Conservation (phyloP, 2,329 filamentous ascomycete species). For the Fusarium albosuccineum region DNA sequence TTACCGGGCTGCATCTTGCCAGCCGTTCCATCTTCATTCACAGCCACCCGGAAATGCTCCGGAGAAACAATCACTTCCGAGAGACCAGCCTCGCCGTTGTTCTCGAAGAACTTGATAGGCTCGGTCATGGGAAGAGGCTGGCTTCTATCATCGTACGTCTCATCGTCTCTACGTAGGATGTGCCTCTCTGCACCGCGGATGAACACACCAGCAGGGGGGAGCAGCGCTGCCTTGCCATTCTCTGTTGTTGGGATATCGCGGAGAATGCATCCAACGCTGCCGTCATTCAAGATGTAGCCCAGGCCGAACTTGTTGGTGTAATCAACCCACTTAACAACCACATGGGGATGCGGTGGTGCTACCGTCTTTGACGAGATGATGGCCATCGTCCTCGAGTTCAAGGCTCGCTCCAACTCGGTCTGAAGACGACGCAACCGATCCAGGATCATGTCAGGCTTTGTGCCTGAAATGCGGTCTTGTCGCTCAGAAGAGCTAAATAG, state of each 20-base stretch:
- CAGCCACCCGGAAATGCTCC: constrained; percentile 68
- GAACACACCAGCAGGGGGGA: constrained; percentile 79
- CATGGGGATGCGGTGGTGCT: constrained; percentile 69
- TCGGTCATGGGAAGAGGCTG: constrained; percentile 75
- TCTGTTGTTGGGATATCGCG: constrained; percentile 67
- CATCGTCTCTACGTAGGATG: constrained; percentile 71
- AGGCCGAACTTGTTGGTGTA: constrained; percentile 90
- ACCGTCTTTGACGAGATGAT: constrained; percentile 68
- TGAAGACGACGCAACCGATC: constrained; percentile 69
- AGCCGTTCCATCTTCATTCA: constrained; percentile 70
- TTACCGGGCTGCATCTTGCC: constrained; percentile 73
- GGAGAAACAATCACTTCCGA: constrained; percentile 74
- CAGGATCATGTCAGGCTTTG: constrained; percentile 70
- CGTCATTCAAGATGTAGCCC: constrained; percentile 86
- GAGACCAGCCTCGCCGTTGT: constrained; percentile 74
- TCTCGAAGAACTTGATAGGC: constrained; percentile 79
- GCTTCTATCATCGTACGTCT: constrained; percentile 66
- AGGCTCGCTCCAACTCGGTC: constrained; percentile 70
- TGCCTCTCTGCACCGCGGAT: constrained; percentile 79
- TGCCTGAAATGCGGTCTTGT: constrained; percentile 63
- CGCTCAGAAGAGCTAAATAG: constrained; percentile 70
- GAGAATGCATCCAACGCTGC: constrained; percentile 80
- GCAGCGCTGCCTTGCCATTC: constrained; percentile 62
- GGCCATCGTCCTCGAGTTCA: constrained; percentile 74
- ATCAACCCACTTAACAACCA: constrained; percentile 86